Conservation (phyloP, 371 early-diverging fungal genomes). For the Apophysomyces trapeziformis region DNA sequence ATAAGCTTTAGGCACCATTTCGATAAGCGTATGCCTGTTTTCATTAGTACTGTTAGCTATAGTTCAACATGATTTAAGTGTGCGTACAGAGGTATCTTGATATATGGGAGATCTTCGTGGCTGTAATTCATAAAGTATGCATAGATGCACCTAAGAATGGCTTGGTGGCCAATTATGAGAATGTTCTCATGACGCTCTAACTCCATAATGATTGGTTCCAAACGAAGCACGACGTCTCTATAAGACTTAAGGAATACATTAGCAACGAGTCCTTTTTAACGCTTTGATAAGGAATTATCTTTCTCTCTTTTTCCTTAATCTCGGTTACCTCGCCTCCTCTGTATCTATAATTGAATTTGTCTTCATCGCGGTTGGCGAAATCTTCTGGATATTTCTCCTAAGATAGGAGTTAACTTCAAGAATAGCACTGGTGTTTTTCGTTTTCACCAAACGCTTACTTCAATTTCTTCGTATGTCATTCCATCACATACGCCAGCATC, state of each 20-base stretch:
- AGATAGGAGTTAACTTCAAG: not conserved
- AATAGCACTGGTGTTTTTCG: too few species aligned
- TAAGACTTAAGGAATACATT: slow-evolving; percentile 61
- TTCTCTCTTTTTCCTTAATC: too few species aligned
- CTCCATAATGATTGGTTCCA: slow-evolving; percentile 92
- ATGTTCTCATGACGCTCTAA: slow-evolving; percentile 96
- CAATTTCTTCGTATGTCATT: slow-evolving; percentile 97
- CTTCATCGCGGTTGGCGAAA: slow-evolving; percentile 88
- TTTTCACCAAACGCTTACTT: slow-evolving; percentile 42
- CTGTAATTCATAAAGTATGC: slow-evolving; percentile 91
- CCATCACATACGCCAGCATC: slow-evolving; percentile 98
- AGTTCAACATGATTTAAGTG: not conserved
- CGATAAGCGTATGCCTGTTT: slow-evolving; percentile 86
- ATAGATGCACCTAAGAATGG: slow-evolving; percentile 92
- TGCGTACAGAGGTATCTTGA: slow-evolving; percentile 84
- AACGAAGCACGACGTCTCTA: slow-evolving; percentile 65
- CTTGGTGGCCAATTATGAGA: slow-evolving; percentile 94
- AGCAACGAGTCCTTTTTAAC: slow-evolving; percentile 1
- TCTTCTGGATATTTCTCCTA: slow-evolving; percentile 82
- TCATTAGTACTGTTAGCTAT: not conserved
- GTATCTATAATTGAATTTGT: slow-evolving; percentile 95
- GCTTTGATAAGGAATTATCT: not conserved
- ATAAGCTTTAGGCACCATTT: slow-evolving; percentile 94
- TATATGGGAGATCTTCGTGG: slow-evolving; percentile 94
- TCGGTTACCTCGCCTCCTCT: slow-evolving; percentile 86